A percentile compares a stretch with the other conserved stretches of the same genome.
phyloP scores from a whole-genome alignment of 2,329 filamentous ascomycete genomes.

The Emydomyces testavorans region DNA sequence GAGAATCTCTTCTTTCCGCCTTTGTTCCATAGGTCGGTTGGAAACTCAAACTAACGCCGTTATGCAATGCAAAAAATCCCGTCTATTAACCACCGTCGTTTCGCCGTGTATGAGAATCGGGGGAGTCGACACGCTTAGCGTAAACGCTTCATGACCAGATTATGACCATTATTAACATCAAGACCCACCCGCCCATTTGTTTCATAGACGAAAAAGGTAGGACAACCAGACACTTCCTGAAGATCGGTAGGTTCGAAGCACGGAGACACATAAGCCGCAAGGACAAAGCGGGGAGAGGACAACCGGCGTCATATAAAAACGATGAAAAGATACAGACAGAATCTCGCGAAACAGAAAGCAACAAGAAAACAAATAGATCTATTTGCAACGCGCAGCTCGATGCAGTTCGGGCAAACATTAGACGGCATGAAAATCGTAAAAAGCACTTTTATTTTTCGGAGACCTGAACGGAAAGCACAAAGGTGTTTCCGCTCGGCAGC shows the following conservation, averaged over 20 bases:
- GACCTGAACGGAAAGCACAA: constrained; percentile 27
- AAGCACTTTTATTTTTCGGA: constrained; percentile 19
- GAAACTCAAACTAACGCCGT: constrained; percentile 13
- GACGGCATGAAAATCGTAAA: constrained; percentile 27
- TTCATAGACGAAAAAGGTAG: constrained; percentile 1
- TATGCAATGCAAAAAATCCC: constrained; percentile 11
- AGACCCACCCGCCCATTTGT: constrained; percentile 6
- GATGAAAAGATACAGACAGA: constrained; percentile 32
- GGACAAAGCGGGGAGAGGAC: constrained; percentile 15
- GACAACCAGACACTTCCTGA: constrained; percentile 3
- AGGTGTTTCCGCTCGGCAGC: constrained; percentile 29
- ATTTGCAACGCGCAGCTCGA: constrained; percentile 30
- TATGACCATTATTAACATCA: constrained; percentile 8
- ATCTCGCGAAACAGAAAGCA: constrained; percentile 20
- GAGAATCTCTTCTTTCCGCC: constrained; percentile 1
- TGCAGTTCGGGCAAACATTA: constrained; percentile 32
- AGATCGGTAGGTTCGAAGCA: constrained; percentile 5
- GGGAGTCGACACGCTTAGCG: constrained; percentile 1
- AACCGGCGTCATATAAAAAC: not conserved
- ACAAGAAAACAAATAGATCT: constrained; percentile 22
- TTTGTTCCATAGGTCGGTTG: constrained; percentile 4
- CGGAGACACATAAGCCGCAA: constrained; percentile 10
- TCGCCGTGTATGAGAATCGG: constrained; percentile 4
- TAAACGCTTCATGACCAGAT: constrained; percentile 6
- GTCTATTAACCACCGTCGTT: constrained; percentile 12